Evolutionary conservation across 345 rosid species (phyloP).

Genomic region (Rhodomyrtus tomentosa): DNA sequence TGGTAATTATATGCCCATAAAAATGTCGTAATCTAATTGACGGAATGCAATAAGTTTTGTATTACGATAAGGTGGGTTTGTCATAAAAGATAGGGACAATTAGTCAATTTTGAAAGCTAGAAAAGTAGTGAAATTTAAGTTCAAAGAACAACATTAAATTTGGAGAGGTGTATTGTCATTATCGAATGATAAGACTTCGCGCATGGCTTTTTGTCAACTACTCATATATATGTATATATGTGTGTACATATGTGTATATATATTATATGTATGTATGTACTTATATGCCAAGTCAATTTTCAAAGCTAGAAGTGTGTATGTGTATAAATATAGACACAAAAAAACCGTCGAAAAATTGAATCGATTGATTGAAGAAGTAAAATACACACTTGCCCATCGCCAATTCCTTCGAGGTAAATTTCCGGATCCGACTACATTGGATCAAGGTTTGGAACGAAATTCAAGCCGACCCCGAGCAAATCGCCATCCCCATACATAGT

Average conservation of each 20-base stretch:
- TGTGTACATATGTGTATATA: no score
- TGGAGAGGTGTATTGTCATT: background rate
- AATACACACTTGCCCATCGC: background rate
- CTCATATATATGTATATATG: no score
- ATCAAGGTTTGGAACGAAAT: background rate
- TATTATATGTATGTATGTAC: no score
- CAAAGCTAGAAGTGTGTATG: no score
- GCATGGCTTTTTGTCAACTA: background rate
- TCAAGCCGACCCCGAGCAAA: no score
- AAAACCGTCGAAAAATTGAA: background rate
- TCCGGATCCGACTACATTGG: no score
- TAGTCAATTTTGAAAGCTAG: background rate
- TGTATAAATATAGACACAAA: no score
- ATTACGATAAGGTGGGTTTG: background rate
- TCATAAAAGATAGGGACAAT: background rate
- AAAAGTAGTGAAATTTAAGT: background rate
- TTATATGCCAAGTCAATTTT: no score
- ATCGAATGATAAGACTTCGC: background rate
- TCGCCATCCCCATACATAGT: no score
- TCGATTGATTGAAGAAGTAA: background rate
- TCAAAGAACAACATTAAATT: background rate
- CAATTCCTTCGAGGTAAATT: background rate
- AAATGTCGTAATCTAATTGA: background rate
- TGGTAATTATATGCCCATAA: background rate
- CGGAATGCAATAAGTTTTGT: background rate